Conservation (phyloP, 2,329 filamentous ascomycete genomes). For the Fusarium luffae region DNA sequence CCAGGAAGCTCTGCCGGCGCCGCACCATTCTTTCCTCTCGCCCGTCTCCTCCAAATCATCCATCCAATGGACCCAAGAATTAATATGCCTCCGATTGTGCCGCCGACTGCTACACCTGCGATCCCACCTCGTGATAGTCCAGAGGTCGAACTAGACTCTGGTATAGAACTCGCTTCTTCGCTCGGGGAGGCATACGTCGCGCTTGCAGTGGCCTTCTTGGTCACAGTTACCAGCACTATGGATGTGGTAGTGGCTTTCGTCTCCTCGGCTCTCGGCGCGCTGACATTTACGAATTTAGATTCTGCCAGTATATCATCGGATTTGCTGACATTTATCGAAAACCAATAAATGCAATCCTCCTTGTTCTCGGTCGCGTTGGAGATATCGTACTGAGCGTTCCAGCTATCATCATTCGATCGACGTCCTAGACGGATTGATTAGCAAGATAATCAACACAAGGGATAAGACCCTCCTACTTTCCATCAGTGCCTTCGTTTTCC, state of each 20-base stretch:
- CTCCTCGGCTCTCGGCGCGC: background rate
- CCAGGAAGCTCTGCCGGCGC: background rate
- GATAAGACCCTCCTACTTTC: too few species aligned
- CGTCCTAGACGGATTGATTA: too few species aligned
- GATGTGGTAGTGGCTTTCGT: background rate
- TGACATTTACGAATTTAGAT: background rate
- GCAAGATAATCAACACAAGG: too few species aligned
- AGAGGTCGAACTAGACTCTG: background rate
- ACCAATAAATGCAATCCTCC: constrained; percentile 5
- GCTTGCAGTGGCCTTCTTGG: background rate
- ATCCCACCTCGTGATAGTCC: background rate
- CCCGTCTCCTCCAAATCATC: background rate
- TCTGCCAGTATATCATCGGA: too few species aligned
- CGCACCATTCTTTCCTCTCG: background rate
- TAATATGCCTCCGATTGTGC: background rate
- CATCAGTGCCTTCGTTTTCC: too few species aligned
- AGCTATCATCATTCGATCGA: too few species aligned
- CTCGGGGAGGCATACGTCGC: background rate
- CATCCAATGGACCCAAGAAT: background rate
- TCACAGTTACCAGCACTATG: background rate
- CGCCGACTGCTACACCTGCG: background rate
- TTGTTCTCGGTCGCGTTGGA: background rate
- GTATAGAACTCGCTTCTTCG: background rate
- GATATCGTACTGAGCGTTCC: background rate
- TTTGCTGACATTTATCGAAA: background rate